Conservation (phyloP, 2,329 filamentous ascomycete genomes). For the Periconia sp. region DNA sequence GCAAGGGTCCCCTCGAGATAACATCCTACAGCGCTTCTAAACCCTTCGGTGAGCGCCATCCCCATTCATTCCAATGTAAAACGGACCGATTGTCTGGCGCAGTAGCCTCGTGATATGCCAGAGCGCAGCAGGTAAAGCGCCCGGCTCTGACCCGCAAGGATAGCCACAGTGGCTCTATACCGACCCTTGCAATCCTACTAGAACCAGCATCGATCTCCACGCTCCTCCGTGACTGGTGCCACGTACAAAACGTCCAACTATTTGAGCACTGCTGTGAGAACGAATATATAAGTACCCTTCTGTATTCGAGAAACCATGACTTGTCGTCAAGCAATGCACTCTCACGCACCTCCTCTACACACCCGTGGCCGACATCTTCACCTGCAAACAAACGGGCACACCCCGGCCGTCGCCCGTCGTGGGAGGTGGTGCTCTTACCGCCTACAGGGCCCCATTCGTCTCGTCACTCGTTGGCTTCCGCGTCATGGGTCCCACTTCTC, state of each 20-base stretch:
- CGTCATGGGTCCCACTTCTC: constrained; percentile 13
- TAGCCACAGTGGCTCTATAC: constrained; percentile 17
- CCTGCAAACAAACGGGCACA: too few species aligned
- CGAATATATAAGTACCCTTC: too few species aligned
- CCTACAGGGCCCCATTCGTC: constrained; percentile 4
- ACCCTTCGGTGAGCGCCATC: constrained; percentile 4
- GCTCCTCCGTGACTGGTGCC: too few species aligned
- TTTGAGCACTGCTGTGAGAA: too few species aligned
- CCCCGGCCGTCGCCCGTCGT: background rate
- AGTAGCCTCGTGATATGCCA: constrained; percentile 17
- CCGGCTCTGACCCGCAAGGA: constrained; percentile 3
- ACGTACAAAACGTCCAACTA: too few species aligned
- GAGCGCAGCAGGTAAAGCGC: constrained; percentile 1
- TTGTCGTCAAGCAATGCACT: too few species aligned
- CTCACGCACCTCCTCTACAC: too few species aligned
- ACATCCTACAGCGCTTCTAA: background rate
- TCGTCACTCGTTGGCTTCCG: constrained; percentile 6
- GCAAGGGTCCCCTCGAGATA: too few species aligned
- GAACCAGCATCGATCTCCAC: constrained; percentile 1
- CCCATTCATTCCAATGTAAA: constrained; percentile 10
- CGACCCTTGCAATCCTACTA: constrained; percentile 6
- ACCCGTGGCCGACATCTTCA: too few species aligned
- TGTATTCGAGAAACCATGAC: too few species aligned
- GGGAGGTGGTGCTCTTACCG: constrained; percentile 1
- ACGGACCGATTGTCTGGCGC: constrained; percentile 17